A percentile compares a stretch with the other conserved stretches of the same genome.
These are phyloP conservation scores for Nakazawaea anatomiae DNA, from an alignment of 805 yeast species.

Conservation along the genomic window DNA sequence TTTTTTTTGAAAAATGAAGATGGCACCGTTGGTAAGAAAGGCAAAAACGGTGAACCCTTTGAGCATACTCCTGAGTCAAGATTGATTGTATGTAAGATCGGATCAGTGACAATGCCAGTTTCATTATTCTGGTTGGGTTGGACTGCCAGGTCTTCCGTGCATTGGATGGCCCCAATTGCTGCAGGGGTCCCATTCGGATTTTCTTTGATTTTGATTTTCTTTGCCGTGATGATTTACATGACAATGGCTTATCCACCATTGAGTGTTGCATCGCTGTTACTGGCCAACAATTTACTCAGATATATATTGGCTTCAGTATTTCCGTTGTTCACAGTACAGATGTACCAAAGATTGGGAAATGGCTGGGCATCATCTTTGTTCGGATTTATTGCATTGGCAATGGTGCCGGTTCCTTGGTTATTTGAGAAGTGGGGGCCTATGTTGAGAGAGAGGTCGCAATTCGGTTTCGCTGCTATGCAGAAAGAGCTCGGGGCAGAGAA, in stretches of 20 bases:
- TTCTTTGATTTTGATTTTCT: constrained; percentile 66
- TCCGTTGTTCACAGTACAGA: constrained; percentile 82
- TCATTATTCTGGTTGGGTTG: constrained; percentile 80
- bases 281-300: constrained; percentile 80
- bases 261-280: constrained; percentile 79
- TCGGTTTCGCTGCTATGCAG: constrained; percentile 50
- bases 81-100: constrained; percentile 56
- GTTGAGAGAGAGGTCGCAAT: constrained; percentile 51
- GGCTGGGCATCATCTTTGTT: constrained; percentile 78
- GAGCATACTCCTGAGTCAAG: constrained; percentile 58
- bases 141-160: constrained; percentile 56
- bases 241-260: constrained; percentile 69
- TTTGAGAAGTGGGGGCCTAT: constrained; percentile 53
- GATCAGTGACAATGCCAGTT: constrained; percentile 60
- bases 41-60: constrained; percentile 46
- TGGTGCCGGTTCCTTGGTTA: constrained; percentile 73
- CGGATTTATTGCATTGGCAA: constrained; percentile 58
- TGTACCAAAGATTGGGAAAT: constrained; percentile 65
- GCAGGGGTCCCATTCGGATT: constrained; percentile 80
- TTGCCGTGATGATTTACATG: constrained; percentile 63
- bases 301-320: constrained; percentile 71
- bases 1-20: constrained; percentile 55
- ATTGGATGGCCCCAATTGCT: constrained; percentile 72
- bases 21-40: constrained; percentile 55
- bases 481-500: constrained; percentile 23